Evolutionary conservation across 345 rosid species (phyloP).

Genomic region (Boechera retrofracta): DNA sequence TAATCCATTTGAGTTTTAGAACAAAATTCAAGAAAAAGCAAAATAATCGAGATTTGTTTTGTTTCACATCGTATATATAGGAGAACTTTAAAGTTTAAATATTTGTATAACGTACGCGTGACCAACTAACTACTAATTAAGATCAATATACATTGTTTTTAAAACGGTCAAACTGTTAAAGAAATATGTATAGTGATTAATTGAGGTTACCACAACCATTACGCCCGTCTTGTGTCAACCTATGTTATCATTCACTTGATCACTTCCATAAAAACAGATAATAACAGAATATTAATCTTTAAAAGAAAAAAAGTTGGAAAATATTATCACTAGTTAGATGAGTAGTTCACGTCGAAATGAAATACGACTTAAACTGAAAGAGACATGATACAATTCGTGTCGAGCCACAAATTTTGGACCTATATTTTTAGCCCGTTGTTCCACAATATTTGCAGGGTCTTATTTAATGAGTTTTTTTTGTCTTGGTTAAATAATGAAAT

Average conservation of each 20-base stretch:
- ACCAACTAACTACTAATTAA: too few species aligned
- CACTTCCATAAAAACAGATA: neutral
- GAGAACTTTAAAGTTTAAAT: too few species aligned
- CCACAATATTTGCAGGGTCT: conserved; percentile 18
- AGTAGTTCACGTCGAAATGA: conserved; percentile 37
- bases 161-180: too few species aligned
- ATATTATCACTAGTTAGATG: conserved; percentile 39
- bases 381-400: conserved; percentile 43
- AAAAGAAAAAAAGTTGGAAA: neutral
- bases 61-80: too few species aligned
- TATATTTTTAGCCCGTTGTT: conserved; percentile 19
- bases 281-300: neutral
- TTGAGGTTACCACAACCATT: neutral
- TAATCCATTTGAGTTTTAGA: too few species aligned
- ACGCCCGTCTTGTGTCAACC: neutral
- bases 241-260: neutral
- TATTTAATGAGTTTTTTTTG: neutral
- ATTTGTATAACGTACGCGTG: too few species aligned
- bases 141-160: too few species aligned
- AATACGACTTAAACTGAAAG: conserved; percentile 35
- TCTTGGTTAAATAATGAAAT: neutral
- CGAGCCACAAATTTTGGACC: conserved; percentile 33
- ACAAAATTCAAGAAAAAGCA: too few species aligned
- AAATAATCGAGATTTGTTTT: too few species aligned
- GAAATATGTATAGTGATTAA: neutral